Base-by-base conservation (phyloP, 2,329 filamentous ascomycete species). In the Pyricularia sp. region DNA sequence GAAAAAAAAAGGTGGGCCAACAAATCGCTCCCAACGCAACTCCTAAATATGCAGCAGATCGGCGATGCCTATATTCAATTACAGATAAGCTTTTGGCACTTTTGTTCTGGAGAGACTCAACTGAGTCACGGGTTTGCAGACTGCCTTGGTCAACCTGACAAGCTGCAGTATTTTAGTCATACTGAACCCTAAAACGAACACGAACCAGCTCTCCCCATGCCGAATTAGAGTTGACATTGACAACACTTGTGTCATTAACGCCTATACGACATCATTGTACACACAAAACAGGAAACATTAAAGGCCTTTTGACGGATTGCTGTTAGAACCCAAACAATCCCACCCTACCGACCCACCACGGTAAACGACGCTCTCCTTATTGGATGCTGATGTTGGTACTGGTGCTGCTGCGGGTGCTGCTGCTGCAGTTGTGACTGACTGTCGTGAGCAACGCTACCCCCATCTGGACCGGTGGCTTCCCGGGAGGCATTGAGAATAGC, bases 401-500 rank as follows among this genome's bases (percentile, higher is more conserved):
- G 31, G 4, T 33, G 31, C 5, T 50, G 42, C 2, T 50, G 42
- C 42, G n/a, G 20, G 5, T 33, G 31, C 31, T 33, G 31, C 9
- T 33, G 31, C 5, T 7, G 9, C 5, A 33, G 31, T 33, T 33
- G 42, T 17, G n/a, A 17, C 17, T 50, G 20, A 50, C 4, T 50
- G n/a, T 50, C 42, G 17, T 20, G 20, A 50, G 42, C 20, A 9
- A 50, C 17, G 42, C 42, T 9, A 3, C 30, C 26, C 31, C 31
- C 31, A 26, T 31, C 17, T 42, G 17, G n/a, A 7, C 14, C 31
- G 20, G 1, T 25, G 64, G 50, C 66, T 30, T 67, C 66, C 17
- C 66, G 28, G 0, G 81, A 82, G 9, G 70, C 71, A 50, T 71
- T 72, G 30, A 25, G 36, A 17, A 72, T 68, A 7, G 71, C 70